A percentile compares a stretch with the other conserved stretches of the same genome.
These are phyloP conservation scores for Mortierella sp. DNA, from an alignment of 371 early-diverging fungal genomes.

Conservation along the genomic window DNA sequence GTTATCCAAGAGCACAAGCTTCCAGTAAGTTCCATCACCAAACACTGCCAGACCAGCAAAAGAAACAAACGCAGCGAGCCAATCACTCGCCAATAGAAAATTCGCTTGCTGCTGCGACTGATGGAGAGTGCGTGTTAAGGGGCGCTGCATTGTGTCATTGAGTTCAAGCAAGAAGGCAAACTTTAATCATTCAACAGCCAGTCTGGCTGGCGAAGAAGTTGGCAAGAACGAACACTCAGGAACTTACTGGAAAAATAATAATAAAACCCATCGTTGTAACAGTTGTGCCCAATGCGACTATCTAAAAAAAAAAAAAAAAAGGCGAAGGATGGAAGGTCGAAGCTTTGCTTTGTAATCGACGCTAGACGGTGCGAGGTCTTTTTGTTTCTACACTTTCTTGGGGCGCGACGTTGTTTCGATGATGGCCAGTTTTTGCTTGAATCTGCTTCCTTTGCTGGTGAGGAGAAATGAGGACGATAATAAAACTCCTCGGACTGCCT, in stretches of 20 bases:
- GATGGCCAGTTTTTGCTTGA: neutral
- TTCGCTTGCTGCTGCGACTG: neutral
- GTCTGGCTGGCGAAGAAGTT: neutral
- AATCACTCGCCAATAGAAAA: conserved; percentile 17
- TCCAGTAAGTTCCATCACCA: conserved; percentile 14
- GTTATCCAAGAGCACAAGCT: conserved; percentile 16
- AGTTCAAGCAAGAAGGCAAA: neutral
- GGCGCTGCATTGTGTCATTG: neutral
- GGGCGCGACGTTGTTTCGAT: neutral
- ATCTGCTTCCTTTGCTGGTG: neutral
- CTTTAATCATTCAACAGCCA: neutral
- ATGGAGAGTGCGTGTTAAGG: neutral
- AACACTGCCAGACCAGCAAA: neutral
- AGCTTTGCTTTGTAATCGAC: neutral
- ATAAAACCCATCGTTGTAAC: neutral
- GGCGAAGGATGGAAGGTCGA: neutral
- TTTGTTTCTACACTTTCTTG: neutral
- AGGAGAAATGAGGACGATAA: neutral
- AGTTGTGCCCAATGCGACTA: neutral
- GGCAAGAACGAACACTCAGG: neutral
- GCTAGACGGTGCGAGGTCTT: neutral
- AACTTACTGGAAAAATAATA: neutral
- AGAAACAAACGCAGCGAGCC: neutral
- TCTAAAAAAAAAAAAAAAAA: neutral
- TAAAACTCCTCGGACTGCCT: neutral